phyloP scores from a whole-genome alignment of 2,329 filamentous ascomycete species.

The Tympanopsis confertula region DNA sequence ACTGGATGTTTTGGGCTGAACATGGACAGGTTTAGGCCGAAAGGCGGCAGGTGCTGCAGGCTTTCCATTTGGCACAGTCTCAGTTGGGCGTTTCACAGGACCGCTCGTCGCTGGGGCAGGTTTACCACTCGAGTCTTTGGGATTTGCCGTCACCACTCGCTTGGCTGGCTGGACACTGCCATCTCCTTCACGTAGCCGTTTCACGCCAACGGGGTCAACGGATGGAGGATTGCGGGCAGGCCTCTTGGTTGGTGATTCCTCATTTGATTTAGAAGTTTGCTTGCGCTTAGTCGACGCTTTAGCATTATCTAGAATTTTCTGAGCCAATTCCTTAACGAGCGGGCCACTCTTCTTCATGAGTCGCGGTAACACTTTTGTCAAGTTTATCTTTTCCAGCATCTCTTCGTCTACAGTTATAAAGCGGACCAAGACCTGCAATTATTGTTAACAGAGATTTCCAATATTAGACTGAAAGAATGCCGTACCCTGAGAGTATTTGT shows the following conservation, averaged over 20 bases:
- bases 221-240: background rate
- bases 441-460: background rate
- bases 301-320: conserved; percentile 38
- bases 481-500: conserved; percentile 30
- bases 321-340: conserved; percentile 39
- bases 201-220: conserved; percentile 15
- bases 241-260: conserved; percentile 12
- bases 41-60: conserved; percentile 9
- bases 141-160: conserved; percentile 17
- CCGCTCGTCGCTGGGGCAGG: background rate
- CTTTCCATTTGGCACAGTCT: conserved; percentile 15
- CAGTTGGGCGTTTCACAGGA: background rate
- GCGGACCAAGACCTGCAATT: conserved; percentile 32
- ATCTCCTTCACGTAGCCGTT: conserved; percentile 24
- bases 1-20: conserved; percentile 8
- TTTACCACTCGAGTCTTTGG: conserved; percentile 14
- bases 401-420: conserved; percentile 46
- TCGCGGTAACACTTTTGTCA: conserved; percentile 42
- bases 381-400: conserved; percentile 44
- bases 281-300: conserved; percentile 28
- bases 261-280: conserved; percentile 22
- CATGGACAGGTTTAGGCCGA: conserved; percentile 15
- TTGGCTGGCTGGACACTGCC: conserved; percentile 20
- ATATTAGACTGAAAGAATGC: conserved; percentile 10
- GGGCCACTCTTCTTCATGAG: conserved; percentile 46